A percentile compares a stretch with the other conserved stretches of the same genome.
phyloP scores from a whole-genome alignment of 2,329 filamentous ascomycete genomes.

The Fusarium devonianum region DNA sequence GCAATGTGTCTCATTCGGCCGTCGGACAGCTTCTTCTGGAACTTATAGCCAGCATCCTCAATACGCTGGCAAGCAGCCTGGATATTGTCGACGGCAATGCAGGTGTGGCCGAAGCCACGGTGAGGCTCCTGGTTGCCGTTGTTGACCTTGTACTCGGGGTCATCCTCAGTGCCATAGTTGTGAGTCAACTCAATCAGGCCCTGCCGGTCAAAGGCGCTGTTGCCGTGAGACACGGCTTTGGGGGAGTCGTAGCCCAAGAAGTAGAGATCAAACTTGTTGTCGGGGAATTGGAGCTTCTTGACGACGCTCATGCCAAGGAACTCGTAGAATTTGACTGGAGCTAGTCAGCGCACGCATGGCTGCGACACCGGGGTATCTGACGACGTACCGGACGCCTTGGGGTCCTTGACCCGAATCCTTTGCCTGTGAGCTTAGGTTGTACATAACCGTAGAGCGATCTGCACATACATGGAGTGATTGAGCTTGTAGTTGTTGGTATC shows the following conservation, averaged over 20 bases:
- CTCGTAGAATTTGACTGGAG: conserved; percentile 86
- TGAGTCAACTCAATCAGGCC: conserved; percentile 87
- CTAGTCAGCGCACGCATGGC: conserved; percentile 18
- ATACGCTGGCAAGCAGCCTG: conserved; percentile 89
- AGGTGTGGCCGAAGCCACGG: conserved; percentile 85
- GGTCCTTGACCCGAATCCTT: conserved; percentile 95
- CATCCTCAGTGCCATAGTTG: conserved; percentile 88
- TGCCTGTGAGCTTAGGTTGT: conserved; percentile 22
- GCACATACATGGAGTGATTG: conserved; percentile 84
- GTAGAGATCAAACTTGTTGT: conserved; percentile 93
- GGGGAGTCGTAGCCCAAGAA: conserved; percentile 90
- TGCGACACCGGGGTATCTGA: conserved; percentile 34
- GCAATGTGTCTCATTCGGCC: conserved; percentile 89
- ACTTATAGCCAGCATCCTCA: conserved; percentile 88
- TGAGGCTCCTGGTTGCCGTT: conserved; percentile 93
- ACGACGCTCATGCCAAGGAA: conserved; percentile 87
- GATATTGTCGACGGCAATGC: conserved; percentile 82
- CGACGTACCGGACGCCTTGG: conserved; percentile 72
- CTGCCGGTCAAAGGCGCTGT: conserved; percentile 79
- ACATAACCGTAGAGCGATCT: neutral
- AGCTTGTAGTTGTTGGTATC: conserved; percentile 80
- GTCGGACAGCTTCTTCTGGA: conserved; percentile 93
- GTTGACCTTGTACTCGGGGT: conserved; percentile 79
- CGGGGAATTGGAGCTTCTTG: conserved; percentile 81
- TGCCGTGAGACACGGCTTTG: conserved; percentile 74